These are phyloP conservation scores for Colletotrichum kahawae DNA, from an alignment of 2,329 filamentous ascomycete genomes.

Conservation along the genomic window DNA sequence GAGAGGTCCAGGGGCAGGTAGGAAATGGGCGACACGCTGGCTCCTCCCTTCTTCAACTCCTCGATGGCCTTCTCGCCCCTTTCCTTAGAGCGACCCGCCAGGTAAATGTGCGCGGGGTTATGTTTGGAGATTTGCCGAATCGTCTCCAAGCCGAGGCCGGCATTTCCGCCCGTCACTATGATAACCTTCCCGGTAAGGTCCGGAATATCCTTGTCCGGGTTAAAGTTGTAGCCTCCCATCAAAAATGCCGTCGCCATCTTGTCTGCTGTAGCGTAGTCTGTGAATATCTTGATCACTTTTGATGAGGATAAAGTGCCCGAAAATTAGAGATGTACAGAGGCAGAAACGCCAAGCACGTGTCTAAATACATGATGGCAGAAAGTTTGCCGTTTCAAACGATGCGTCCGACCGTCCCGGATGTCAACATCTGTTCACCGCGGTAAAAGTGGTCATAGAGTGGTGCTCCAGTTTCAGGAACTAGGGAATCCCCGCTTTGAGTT, in stretches of 20 bases:
- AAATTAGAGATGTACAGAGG: accelerated
- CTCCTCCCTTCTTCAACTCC: background rate
- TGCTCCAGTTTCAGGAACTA: background rate
- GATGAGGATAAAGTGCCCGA: background rate
- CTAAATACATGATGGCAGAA: background rate
- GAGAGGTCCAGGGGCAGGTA: slow-evolving; percentile 14
- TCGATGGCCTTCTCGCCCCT: slow-evolving; percentile 15
- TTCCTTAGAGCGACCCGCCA: slow-evolving; percentile 20
- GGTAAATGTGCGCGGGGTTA: slow-evolving; percentile 21
- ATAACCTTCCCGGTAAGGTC: slow-evolving; percentile 38
- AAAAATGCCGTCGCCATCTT: slow-evolving; percentile 10
- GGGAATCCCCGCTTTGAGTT: background rate
- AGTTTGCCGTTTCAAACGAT: slow-evolving; percentile 9
- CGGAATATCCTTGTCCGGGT: slow-evolving; percentile 32
- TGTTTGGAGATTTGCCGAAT: slow-evolving; percentile 43
- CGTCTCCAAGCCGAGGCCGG: slow-evolving; percentile 45
- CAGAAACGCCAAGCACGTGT: background rate
- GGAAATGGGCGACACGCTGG: background rate
- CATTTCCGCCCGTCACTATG: slow-evolving; percentile 42
- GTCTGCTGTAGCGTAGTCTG: background rate
- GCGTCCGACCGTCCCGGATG: slow-evolving; percentile 1
- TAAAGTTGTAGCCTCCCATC: slow-evolving; percentile 11
- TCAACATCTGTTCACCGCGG: background rate
- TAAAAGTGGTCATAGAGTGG: background rate
- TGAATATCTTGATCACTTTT: background rate